These are phyloP conservation scores for Zygosaccharomyces pseudobailii DNA, from an alignment of 1,139 yeast species.

Conservation along the genomic window DNA sequence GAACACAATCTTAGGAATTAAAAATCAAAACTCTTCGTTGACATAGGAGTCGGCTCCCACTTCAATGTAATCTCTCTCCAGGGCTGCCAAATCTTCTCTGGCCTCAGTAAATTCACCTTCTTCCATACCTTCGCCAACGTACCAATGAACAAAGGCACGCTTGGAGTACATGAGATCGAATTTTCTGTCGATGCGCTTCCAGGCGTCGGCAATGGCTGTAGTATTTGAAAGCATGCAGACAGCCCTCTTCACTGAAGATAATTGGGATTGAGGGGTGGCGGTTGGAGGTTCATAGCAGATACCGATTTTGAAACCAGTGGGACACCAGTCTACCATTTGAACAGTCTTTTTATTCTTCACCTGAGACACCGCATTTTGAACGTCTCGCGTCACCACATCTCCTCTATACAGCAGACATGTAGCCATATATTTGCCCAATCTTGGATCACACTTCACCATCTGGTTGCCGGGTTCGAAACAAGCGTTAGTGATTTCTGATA, in stretches of 20 bases:
- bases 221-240: constrained; percentile 97
- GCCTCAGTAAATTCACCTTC: constrained; percentile 92
- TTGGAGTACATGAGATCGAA: constrained; percentile 97
- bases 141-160: constrained; percentile 99
- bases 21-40: constrained; percentile 53
- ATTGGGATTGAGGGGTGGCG: constrained; percentile 79
- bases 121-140: constrained; percentile 96
- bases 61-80: constrained; percentile 95
- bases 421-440: constrained; percentile 96
- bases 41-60: constrained; percentile 89
- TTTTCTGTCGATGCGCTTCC: constrained; percentile 96
- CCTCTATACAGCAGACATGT: constrained; percentile 96
- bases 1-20: not conserved
- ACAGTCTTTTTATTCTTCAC: constrained; percentile 91
- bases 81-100: constrained; percentile 91
- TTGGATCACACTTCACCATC: constrained; percentile 98
- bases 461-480: constrained; percentile 98
- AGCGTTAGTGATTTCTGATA: constrained; percentile 90
- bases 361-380: constrained; percentile 88
- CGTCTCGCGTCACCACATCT: constrained; percentile 96
- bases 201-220: constrained; percentile 97
- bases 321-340: constrained; percentile 99
- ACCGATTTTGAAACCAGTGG: constrained; percentile 99
- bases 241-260: constrained; percentile 91
- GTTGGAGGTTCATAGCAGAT: constrained; percentile 98